Base-by-base conservation (phyloP, 1,284 basidiomycete species). In the Boletus semigastroideus region DNA sequence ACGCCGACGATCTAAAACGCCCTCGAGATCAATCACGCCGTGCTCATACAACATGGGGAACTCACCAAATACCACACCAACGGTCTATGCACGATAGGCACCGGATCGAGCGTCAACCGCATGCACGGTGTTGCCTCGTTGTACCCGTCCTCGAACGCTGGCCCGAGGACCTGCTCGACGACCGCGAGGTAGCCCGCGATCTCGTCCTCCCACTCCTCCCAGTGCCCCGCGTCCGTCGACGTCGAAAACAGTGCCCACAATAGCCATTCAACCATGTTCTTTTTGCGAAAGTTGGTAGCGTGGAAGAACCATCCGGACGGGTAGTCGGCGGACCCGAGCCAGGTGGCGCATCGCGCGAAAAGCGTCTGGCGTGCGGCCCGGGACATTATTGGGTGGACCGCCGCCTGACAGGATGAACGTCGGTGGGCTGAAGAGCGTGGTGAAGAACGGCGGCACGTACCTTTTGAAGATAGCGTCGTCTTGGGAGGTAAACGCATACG, bases 181-280 rank as follows among this genome's bases (percentile, higher is more conserved):
- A 54, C 54, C 22, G 60, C 46, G n/a, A 79, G 43, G 58, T 83
- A 83, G 17, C 67, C 71, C 7, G 73, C 68, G 0, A 83, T 59
- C 56, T 81, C 79, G 14, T 77, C 77, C 25, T 70, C 60, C 78
- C 77, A 83, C 31, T 72, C 74, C 37, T 75, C 65, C 12, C 59
- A 55, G 2, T 53, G 27, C 2, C 22, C 22, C 22, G 63, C 63
- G 2, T 68, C 58, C 30, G 65, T 63, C 27, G 66, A 64, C 10
- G 64, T 67, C 25, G 63, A 72, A 64, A 84, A 87, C 17, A 87
- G 58, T 0, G 82, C 80, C 83, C 84, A 86, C 7, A 82, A 67
- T n/a, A 86, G 62, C 84, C 84, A 86, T 46, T 86, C 80, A 5
- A 73, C 53, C 43, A 80, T 66, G 54, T 86, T 83, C 14, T 79